Evolutionary conservation across 805 yeast species (phyloP).

Genomic region (Yarrowia porcina): DNA sequence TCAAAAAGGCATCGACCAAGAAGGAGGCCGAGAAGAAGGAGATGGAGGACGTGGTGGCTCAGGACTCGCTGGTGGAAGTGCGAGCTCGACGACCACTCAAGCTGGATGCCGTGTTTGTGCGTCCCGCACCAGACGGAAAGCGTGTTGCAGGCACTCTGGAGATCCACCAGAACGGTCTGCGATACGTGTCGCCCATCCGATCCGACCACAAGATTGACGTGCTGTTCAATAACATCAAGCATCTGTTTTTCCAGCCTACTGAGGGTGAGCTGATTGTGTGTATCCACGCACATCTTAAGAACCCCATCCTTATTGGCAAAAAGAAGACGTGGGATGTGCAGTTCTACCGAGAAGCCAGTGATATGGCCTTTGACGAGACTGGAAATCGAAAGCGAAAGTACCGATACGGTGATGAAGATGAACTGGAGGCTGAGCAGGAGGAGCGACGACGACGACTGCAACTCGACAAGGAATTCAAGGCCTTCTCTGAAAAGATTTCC

Average conservation of each 20-base stretch:
- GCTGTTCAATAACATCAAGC: constrained; percentile 84
- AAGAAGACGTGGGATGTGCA: constrained; percentile 93
- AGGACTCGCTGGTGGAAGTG: constrained; percentile 79
- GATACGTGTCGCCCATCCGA: constrained; percentile 84
- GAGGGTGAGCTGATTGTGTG: constrained; percentile 90
- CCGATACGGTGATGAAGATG: constrained; percentile 97
- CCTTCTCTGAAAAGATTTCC: constrained; percentile 84
- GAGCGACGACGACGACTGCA: constrained; percentile 89
- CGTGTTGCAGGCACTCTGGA: constrained; percentile 87
- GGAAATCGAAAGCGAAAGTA: constrained; percentile 85
- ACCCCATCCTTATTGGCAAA: constrained; percentile 93
- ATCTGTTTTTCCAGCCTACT: constrained; percentile 92
- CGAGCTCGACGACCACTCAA: constrained; percentile 81
- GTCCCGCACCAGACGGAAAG: constrained; percentile 97
- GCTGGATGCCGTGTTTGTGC: constrained; percentile 80
- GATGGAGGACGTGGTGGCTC: constrained; percentile 90
- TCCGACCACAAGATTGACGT: constrained; percentile 85
- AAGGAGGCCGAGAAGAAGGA: constrained; percentile 88
- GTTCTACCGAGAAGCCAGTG: constrained; percentile 94
- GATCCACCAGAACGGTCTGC: constrained; percentile 92
- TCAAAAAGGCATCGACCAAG: constrained; percentile 87
- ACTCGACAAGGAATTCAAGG: constrained; percentile 85
- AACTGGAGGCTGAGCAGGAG: constrained; percentile 96
- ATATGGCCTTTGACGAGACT: constrained; percentile 94
- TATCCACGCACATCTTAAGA: constrained; percentile 87